Evolutionary conservation across 2,329 filamentous ascomycete genomes (phyloP).

Genomic region (Pseudogymnoascus sp.): DNA sequence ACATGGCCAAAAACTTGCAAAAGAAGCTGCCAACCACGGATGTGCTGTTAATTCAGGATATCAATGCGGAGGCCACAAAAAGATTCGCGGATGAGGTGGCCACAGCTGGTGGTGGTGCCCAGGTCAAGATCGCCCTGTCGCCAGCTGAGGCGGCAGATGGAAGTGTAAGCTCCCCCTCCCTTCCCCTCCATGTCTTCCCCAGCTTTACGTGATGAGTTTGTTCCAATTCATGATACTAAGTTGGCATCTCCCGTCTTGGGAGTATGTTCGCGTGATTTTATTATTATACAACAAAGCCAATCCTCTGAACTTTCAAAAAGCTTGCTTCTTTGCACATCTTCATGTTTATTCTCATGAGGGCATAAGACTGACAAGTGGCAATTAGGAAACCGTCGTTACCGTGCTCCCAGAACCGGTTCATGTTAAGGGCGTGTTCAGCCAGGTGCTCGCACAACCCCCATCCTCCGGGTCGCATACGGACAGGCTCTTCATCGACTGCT

Average conservation of each 20-base stretch:
- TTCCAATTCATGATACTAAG: constrained; percentile 63
- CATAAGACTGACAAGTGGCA: constrained; percentile 14
- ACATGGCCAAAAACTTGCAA: constrained; percentile 64
- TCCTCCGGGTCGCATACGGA: constrained; percentile 40
- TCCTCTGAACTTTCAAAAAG: constrained; percentile 49
- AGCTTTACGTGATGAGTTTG: constrained; percentile 41
- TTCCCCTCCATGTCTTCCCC: constrained; percentile 10
- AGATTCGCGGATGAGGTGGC: constrained; percentile 47
- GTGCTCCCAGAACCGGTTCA: constrained; percentile 84
- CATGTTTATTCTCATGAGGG: background rate
- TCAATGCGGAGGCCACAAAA: constrained; percentile 48
- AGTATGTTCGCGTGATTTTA: constrained; percentile 52
- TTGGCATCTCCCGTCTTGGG: constrained; percentile 49
- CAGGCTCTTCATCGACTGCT: constrained; percentile 88
- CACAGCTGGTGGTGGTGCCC: constrained; percentile 30
- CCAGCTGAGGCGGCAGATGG: constrained; percentile 57
- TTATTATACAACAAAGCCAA: constrained; percentile 55
- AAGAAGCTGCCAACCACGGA: constrained; percentile 56
- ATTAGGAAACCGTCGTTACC: constrained; percentile 75
- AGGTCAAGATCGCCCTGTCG: constrained; percentile 46
- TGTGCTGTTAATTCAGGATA: constrained; percentile 55
- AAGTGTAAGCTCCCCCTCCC: constrained; percentile 43
- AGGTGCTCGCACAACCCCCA: constrained; percentile 57
- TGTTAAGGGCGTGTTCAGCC: constrained; percentile 71
- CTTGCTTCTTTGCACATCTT: constrained; percentile 9